A percentile compares a stretch with the other conserved stretches of the same genome.
Evolutionary conservation across 2,329 filamentous ascomycete genomes (phyloP).

Genomic region (Fusarium sacchari): DNA sequence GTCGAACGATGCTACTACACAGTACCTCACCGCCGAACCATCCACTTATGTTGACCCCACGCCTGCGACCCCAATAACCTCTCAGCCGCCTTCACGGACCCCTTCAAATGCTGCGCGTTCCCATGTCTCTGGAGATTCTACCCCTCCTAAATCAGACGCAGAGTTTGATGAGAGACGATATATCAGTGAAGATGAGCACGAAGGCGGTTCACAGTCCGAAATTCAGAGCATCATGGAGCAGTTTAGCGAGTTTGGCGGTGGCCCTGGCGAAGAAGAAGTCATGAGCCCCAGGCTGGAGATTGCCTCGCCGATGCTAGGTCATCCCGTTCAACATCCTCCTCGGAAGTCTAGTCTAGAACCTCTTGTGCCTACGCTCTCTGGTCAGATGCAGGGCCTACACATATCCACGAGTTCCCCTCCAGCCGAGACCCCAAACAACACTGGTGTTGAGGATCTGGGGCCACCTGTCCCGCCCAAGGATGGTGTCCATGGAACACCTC

Average conservation of each 20-base stretch:
- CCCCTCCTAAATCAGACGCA: slow-evolving; percentile 64
- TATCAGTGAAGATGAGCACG: slow-evolving; percentile 70
- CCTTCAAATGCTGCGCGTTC: slow-evolving; percentile 65
- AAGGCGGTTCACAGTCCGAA: slow-evolving; percentile 80
- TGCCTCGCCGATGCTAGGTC: slow-evolving; percentile 79
- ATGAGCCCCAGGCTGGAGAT: slow-evolving; percentile 91
- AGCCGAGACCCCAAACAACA: slow-evolving; percentile 51
- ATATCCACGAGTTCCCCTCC: slow-evolving; percentile 54
- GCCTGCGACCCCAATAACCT: slow-evolving; percentile 64
- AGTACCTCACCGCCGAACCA: slow-evolving; percentile 60
- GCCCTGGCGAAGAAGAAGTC: slow-evolving; percentile 80
- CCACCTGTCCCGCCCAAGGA: slow-evolving; percentile 72
- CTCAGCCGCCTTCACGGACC: slow-evolving; percentile 68
- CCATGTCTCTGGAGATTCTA: slow-evolving; percentile 55
- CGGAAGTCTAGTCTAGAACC: slow-evolving; percentile 88
- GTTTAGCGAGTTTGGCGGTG: slow-evolving; percentile 80
- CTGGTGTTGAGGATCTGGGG: slow-evolving; percentile 56
- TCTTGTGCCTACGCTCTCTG: slow-evolving; percentile 61
- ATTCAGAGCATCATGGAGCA: slow-evolving; percentile 99
- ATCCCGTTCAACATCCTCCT: slow-evolving; percentile 76
- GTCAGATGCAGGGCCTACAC: slow-evolving; percentile 58
- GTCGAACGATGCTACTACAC: slow-evolving; percentile 49
- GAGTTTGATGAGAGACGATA: slow-evolving; percentile 67
- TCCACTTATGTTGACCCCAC: slow-evolving; percentile 66
- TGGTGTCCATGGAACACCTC: slow-evolving; percentile 55